Evolutionary conservation across 768 basidiomycete genomes (phyloP).

Genomic region (Russula sp.): DNA sequence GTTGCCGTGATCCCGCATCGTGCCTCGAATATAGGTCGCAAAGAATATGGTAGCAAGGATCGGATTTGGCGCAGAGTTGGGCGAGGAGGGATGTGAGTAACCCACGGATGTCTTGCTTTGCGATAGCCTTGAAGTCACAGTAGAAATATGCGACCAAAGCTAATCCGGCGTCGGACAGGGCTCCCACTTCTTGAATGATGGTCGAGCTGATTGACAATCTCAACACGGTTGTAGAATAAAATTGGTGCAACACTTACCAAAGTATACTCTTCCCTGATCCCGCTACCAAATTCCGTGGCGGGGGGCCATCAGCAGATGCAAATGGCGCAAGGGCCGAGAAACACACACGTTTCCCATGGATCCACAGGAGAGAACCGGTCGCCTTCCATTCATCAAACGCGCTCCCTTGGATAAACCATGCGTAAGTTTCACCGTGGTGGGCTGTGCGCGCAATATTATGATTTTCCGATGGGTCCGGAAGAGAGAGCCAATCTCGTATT

Average conservation of each 20-base stretch:
- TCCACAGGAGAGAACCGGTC: conserved; percentile 1
- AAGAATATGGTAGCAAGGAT: neutral
- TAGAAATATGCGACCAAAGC: neutral
- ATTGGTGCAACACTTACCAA: neutral
- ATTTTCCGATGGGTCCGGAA: conserved; percentile 3
- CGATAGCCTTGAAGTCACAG: neutral
- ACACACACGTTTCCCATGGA: conserved; percentile 12
- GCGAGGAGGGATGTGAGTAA: neutral
- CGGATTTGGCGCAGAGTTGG: neutral
- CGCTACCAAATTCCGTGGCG: neutral
- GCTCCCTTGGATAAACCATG: neutral
- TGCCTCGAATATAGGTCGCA: neutral
- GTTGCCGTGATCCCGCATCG: neutral
- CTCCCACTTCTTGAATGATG: neutral
- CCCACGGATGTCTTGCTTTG: neutral
- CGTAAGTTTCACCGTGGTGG: neutral
- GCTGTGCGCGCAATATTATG: neutral
- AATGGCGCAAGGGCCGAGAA: too few relatives aligned
- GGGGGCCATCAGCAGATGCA: too few relatives aligned
- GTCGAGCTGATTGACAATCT: neutral
- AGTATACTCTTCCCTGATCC: conserved; percentile 5
- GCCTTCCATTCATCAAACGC: neutral
- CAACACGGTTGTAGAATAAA: neutral
- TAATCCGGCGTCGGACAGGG: neutral
- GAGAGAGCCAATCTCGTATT: neutral